A percentile compares a stretch with the other conserved stretches of the same genome.
Conservation (phyloP, 306 rosid genomes). For the Cucumis cinereus region DNA sequence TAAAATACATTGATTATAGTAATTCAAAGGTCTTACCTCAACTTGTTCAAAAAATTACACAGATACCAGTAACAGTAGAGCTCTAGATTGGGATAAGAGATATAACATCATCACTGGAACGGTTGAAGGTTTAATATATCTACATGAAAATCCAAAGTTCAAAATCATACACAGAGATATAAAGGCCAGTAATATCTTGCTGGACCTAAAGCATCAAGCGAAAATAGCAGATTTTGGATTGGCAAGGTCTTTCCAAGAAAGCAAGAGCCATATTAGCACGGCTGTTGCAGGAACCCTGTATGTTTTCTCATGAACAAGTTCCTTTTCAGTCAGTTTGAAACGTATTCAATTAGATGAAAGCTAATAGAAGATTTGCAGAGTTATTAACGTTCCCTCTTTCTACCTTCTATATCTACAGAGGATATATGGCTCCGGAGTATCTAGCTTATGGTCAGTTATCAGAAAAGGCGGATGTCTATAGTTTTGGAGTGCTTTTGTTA, state of each 20-base stretch:
- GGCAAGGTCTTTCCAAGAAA: conserved; percentile 82
- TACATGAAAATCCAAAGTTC: conserved; percentile 57
- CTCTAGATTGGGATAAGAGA: conserved; percentile 76
- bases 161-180: conserved; percentile 88
- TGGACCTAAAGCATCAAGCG: conserved; percentile 63
- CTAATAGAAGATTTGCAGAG: not conserved
- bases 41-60: conserved; percentile 2
- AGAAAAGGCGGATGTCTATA: conserved; percentile 78
- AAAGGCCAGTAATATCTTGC: conserved; percentile 77
- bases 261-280: conserved; percentile 85
- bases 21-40: not conserved
- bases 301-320: conserved; percentile 9
- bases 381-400: not conserved
- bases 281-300: conserved; percentile 94
- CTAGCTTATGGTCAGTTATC: conserved; percentile 88
- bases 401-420: conserved; percentile 28
- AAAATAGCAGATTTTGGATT: conserved; percentile 96
- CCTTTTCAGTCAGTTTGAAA: not conserved
- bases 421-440: conserved; percentile 96
- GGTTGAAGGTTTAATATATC: conserved; percentile 73
- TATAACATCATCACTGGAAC: conserved; percentile 51
- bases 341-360: not conserved
- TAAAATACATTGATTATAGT: not conserved
- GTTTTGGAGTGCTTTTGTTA: conserved; percentile 69
- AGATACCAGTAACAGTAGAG: conserved; percentile 51